A percentile compares a stretch with the other conserved stretches of the same genome.
These are phyloP conservation scores for Halophytophthora batemanensis DNA, from an alignment of 352 stramenopile genomes.

Conservation along the genomic window DNA sequence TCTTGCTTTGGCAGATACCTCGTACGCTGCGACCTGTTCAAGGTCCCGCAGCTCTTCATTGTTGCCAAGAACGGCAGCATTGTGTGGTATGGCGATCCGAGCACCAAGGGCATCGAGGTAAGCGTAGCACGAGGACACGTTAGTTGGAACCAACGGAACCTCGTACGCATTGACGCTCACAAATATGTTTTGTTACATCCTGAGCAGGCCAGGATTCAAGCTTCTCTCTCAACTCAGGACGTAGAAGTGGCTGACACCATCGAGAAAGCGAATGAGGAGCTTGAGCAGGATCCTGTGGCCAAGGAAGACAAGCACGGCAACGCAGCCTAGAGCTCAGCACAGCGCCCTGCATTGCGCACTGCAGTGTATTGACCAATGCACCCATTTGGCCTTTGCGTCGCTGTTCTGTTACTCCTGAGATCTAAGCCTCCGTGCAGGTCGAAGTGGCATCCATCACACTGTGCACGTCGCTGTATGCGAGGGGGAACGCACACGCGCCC, in stretches of 20 bases:
- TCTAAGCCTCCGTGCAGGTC: conserved; percentile 3
- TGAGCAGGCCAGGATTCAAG: conserved; percentile 27
- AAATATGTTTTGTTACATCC: not conserved
- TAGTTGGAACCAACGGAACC: no score
- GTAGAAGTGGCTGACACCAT: conserved; percentile 6
- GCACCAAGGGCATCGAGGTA: conserved; percentile 35
- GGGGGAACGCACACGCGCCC: conserved; percentile 47
- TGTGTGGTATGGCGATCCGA: conserved; percentile 53
- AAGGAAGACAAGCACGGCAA: conserved; percentile 13
- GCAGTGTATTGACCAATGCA: no score
- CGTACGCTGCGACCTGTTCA: conserved; percentile 57
- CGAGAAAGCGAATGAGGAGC: not conserved
- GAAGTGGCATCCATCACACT: conserved; percentile 22
- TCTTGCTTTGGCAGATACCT: conserved; percentile 36
- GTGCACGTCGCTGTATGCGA: conserved; percentile 45
- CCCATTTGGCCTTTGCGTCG: not conserved
- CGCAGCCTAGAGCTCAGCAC: conserved; percentile 8
- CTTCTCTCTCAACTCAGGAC: conserved; percentile 32
- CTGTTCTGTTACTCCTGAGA: not conserved
- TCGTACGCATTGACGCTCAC: not conserved
- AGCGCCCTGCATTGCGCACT: no score
- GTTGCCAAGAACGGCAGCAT: conserved; percentile 56
- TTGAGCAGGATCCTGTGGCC: conserved; percentile 1
- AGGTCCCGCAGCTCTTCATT: conserved; percentile 56
- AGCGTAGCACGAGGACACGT: not conserved